A percentile compares a stretch with the other conserved stretches of the same genome.
Conservation (phyloP, 495 filamentous ascomycete species). For the Penicillium herquei region DNA sequence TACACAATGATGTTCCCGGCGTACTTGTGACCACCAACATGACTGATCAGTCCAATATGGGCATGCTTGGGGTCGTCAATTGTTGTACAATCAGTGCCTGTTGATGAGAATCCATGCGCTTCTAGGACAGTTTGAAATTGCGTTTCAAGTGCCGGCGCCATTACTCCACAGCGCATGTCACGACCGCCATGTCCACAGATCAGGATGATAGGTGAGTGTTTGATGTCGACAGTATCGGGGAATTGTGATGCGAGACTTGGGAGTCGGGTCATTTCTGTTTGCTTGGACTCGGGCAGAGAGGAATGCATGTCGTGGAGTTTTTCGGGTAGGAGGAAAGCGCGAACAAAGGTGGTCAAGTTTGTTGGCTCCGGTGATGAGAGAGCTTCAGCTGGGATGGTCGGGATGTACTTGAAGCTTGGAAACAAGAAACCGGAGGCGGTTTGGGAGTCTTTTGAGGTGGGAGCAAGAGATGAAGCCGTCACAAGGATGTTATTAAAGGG, state of each 20-base stretch:
- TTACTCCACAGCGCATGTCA: constrained; percentile 75
- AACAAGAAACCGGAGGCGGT: constrained; percentile 68
- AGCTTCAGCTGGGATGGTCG: constrained; percentile 53
- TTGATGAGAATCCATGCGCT: constrained; percentile 29
- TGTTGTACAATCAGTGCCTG: constrained; percentile 6
- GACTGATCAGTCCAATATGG: constrained; percentile 74
- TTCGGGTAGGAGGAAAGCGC: constrained; percentile 49
- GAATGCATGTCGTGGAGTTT: constrained; percentile 59
- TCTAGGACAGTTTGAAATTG: constrained; percentile 62
- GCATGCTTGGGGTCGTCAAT: constrained; percentile 39
- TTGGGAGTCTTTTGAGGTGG: constrained; percentile 38
- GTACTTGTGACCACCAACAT: constrained; percentile 90
- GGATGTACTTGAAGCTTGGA: constrained; percentile 75
- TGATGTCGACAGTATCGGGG: constrained; percentile 49
- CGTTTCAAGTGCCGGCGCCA: constrained; percentile 66
- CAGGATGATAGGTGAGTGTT: constrained; percentile 65
- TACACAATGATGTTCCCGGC: constrained; percentile 94
- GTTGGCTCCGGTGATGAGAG: constrained; percentile 6
- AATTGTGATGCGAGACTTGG: constrained; percentile 37
- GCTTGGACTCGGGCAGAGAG: constrained; percentile 39
- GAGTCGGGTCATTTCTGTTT: constrained; percentile 26
- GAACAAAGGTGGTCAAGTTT: constrained; percentile 36
- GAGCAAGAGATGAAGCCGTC: constrained; percentile 66
- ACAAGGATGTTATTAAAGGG: constrained; percentile 77
- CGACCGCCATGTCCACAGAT: constrained; percentile 83